phyloP scores from a whole-genome alignment of 192 early-diverging fungal genomes.

The Umbelopsis vinacea region DNA sequence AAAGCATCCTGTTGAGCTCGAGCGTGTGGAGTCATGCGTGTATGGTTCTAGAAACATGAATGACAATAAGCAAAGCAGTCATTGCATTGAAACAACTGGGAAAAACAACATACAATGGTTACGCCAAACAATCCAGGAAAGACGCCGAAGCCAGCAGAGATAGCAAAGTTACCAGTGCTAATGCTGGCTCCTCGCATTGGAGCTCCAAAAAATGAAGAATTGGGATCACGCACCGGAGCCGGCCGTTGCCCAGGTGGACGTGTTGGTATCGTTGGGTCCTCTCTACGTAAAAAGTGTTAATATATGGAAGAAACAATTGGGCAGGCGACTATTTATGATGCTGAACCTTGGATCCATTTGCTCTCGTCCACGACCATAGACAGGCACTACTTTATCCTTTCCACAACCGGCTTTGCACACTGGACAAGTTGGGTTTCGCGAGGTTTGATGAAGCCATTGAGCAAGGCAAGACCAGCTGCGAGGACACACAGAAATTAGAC shows the following conservation, averaged over 20 bases:
- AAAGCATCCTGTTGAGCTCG: conserved; percentile 74
- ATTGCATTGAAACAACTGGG: not conserved
- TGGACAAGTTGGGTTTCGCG: conserved; percentile 75
- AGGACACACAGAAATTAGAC: no score
- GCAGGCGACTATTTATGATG: not conserved
- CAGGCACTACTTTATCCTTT: conserved; percentile 82
- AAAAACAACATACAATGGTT: conserved; percentile 50
- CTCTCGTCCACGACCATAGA: conserved; percentile 81
- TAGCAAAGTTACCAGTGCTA: conserved; percentile 56
- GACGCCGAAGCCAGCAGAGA: conserved; percentile 71
- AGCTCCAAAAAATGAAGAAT: conserved; percentile 49
- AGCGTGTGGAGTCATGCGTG: conserved; percentile 45
- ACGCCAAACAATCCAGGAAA: conserved; percentile 76
- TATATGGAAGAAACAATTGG: not conserved
- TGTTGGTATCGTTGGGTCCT: conserved; percentile 58
- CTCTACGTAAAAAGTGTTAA: conserved; percentile 10
- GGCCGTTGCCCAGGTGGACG: conserved; percentile 82
- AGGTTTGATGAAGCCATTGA: conserved; percentile 76
- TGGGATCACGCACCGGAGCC: conserved; percentile 63
- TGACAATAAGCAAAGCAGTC: not conserved
- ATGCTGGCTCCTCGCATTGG: conserved; percentile 25
- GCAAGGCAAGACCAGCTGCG: conserved; percentile 71
- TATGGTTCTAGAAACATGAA: conserved; percentile 24
- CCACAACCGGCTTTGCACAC: conserved; percentile 87
- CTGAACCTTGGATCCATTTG: conserved; percentile 74